Evolutionary conservation across 1,139 yeast species (phyloP).

Genomic region (Diutina rugosa): DNA sequence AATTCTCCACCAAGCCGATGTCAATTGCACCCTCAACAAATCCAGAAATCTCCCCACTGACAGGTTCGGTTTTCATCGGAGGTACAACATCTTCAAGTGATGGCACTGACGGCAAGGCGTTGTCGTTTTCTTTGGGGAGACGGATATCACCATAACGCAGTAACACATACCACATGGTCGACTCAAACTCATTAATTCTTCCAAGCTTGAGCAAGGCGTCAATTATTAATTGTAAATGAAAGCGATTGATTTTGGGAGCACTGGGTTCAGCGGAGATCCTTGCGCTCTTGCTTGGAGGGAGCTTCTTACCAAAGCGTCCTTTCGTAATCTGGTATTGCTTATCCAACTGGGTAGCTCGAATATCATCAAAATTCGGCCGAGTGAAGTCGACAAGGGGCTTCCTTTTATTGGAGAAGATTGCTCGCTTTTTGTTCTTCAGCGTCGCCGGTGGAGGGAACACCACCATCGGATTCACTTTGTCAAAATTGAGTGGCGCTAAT

Average conservation of each 20-base stretch:
- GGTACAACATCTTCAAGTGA: neutral
- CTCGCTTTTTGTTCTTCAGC: slow-evolving; percentile 13
- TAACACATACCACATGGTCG: slow-evolving; percentile 16
- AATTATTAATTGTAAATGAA: slow-evolving; percentile 17
- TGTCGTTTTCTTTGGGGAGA: neutral
- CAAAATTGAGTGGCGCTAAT: slow-evolving; percentile 3
- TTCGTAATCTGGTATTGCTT: slow-evolving; percentile 9
- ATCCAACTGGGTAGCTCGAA: slow-evolving; percentile 8
- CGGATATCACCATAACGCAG: neutral
- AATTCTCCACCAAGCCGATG: slow-evolving; percentile 14
- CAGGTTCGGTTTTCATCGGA: neutral
- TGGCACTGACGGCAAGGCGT: neutral
- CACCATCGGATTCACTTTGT: slow-evolving; percentile 17
- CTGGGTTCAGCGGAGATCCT: slow-evolving; percentile 3
- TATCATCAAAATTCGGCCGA: slow-evolving; percentile 13
- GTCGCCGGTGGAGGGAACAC: slow-evolving; percentile 18
- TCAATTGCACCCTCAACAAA: neutral
- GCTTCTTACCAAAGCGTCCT: slow-evolving; percentile 13
- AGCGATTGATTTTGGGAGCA: slow-evolving; percentile 15
- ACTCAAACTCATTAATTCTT: slow-evolving; percentile 16
- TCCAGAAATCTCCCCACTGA: neutral
- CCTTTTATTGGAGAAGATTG: slow-evolving; percentile 12
- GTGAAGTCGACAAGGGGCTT: slow-evolving; percentile 21
- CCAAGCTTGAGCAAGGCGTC: slow-evolving; percentile 24
- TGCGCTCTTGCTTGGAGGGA: slow-evolving; percentile 6